Evolutionary conservation across 805 yeast genomes (phyloP), one percentile per base, ranked within the genome.

Genomic region (Pichia gijzeniarum): DNA sequence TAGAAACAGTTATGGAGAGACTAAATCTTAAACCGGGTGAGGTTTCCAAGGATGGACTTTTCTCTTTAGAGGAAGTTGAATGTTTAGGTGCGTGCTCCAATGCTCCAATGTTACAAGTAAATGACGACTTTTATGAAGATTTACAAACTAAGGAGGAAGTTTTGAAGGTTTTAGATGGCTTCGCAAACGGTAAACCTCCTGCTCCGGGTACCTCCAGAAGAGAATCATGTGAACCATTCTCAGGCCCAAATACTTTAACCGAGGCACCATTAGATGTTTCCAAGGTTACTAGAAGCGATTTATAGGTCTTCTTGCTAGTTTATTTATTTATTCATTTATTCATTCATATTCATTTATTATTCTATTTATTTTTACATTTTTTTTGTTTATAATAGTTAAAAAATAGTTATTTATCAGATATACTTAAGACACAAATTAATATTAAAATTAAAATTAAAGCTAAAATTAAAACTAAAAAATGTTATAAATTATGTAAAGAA

Each of bases 1-100:
- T 85, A 77, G 74, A 76, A 41, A 83, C 91, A 31, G 74, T 85
- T 47, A 72, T 76, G 58, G 65, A 69, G 35, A 76, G 77, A 56
- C 72, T 86, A 52, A 70, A 76, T 47, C 69, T 84, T 61, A 72
- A 78, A 61, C 86, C 89, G 8, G 93, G 93, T 50, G 80, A 85
- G 63, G 85, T 90, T 43, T 82, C 91, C 28, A 60, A 67, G 13
- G 95, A 87, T 67, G 79, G 79, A 32, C 65, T 81, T 53, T 86
- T 86, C 72, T 84, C 95, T 16, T 68, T 86, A 51, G 86, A 85
- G 58, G 95, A 86, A 65, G 95, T 86, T 51, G 95, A 86, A 68
- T 86, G 95, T 68, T 76, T 85, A 41, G 95, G 95, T 48, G 95
- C 95, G 3, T 86, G 95, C 72, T 89, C 86, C 41, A 86, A 86